phyloP scores from a whole-genome alignment of 2,329 filamentous ascomycete species.

The Ceratocystis albifundus region DNA sequence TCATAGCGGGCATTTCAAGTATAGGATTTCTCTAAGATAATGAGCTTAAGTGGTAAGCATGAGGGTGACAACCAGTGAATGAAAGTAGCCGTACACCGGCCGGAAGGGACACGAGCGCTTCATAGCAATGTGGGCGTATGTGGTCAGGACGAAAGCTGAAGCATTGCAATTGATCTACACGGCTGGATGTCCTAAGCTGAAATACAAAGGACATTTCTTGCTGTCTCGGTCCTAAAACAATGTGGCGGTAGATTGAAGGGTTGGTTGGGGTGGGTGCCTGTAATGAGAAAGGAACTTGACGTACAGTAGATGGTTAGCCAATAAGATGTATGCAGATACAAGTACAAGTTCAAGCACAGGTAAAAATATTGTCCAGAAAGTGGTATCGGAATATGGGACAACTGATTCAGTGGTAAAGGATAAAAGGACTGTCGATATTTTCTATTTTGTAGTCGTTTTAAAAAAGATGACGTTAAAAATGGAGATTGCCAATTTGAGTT shows the following conservation, averaged over 20 bases:
- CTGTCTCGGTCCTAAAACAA: not conserved
- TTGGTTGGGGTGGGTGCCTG: not conserved
- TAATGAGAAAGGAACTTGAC: not conserved
- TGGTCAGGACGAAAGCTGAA: not conserved
- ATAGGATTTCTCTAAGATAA: not conserved
- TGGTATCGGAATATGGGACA: not conserved
- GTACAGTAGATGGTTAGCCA: not conserved
- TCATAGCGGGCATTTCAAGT: slow-evolving; percentile 32
- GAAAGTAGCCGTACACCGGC: not conserved
- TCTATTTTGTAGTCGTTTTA: not conserved
- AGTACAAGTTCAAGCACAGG: not conserved
- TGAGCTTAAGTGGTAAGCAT: not conserved
- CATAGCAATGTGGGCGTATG: not conserved
- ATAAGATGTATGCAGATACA: not conserved
- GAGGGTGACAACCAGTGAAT: not conserved
- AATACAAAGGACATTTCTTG: not conserved
- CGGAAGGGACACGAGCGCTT: not conserved
- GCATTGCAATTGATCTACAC: not conserved
- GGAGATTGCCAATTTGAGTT: not conserved
- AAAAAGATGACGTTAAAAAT: not conserved
- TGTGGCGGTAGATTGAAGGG: not conserved
- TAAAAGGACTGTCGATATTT: not conserved
- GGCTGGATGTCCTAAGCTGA: not conserved
- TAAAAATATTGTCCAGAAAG: not conserved
- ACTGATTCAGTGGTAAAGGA: not conserved